Evolutionary conservation across 768 basidiomycete genomes (phyloP).

Genomic region (Hydnum rufescens): DNA sequence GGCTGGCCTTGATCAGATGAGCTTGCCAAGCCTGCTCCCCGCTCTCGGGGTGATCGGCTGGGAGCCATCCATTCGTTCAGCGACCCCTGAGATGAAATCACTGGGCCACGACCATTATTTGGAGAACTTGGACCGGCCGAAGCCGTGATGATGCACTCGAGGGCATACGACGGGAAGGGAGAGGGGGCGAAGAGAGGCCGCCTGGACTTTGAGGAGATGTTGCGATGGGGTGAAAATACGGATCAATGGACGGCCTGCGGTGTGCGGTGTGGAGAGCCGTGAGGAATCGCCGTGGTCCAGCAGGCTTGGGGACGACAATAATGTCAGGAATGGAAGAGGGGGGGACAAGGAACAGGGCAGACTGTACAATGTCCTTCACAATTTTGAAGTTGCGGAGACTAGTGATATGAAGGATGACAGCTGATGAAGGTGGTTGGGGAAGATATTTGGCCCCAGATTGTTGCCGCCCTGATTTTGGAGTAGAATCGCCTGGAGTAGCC

Average conservation of each 20-base stretch:
- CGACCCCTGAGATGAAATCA: background rate
- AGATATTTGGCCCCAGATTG: constrained; percentile 9
- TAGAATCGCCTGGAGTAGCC: constrained; percentile 4
- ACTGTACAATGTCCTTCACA: constrained; percentile 71
- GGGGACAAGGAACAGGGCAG: constrained; percentile 26
- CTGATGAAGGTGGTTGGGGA: constrained; percentile 17
- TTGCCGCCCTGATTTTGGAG: background rate
- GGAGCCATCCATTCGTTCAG: background rate
- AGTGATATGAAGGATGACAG: constrained; percentile 76
- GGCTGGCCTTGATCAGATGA: background rate
- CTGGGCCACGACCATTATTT: background rate
- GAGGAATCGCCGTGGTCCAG: constrained; percentile 80
- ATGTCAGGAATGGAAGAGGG: constrained; percentile 53
- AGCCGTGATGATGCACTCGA: constrained; percentile 10
- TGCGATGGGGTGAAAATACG: constrained; percentile 85
- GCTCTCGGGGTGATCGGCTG: background rate
- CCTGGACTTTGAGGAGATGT: constrained; percentile 75
- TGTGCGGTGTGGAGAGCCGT: constrained; percentile 84
- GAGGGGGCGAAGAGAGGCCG: constrained; percentile 22
- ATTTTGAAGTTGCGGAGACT: constrained; percentile 74
- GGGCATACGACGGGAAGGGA: constrained; percentile 21
- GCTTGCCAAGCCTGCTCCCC: background rate
- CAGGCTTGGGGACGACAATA: constrained; percentile 94
- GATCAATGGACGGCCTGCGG: constrained; percentile 71
- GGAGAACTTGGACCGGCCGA: constrained; percentile 22